Conservation (phyloP, 108 stramenopile genomes). For the Cyclostephanos invisitatus region DNA sequence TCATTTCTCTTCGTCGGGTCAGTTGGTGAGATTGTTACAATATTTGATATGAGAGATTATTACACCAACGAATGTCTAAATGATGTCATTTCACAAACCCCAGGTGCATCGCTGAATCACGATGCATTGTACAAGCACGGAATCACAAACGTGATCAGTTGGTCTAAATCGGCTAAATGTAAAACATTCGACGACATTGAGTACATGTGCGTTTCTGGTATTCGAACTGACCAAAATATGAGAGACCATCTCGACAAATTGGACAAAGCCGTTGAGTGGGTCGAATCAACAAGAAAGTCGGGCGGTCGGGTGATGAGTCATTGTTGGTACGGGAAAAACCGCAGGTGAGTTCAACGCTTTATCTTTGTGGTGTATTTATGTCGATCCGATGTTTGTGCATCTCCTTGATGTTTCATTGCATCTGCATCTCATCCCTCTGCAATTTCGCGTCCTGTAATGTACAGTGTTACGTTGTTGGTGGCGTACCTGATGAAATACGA, state of each 20-base stretch:
- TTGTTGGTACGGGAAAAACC: slow-evolving; percentile 43
- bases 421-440: neutral
- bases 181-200: slow-evolving; percentile 21
- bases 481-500: slow-evolving; percentile 44
- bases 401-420: neutral
- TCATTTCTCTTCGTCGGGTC: slow-evolving; percentile 38
- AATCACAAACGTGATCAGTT: slow-evolving; percentile 37
- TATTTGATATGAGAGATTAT: neutral
- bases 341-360: neutral
- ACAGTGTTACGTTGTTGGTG: slow-evolving; percentile 31
- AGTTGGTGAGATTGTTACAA: slow-evolving; percentile 10
- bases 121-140: slow-evolving; percentile 1
- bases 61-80: neutral
- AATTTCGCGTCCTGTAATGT: neutral
- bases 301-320: slow-evolving; percentile 31
- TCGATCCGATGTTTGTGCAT: neutral
- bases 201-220: slow-evolving; percentile 26
- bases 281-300: slow-evolving; percentile 17
- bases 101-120: slow-evolving; percentile 28
- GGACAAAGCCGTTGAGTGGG: slow-evolving; percentile 26
- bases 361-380: neutral
- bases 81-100: neutral
- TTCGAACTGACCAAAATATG: neutral
- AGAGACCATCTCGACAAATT: neutral
- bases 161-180: slow-evolving; percentile 19